A percentile compares a stretch with the other conserved stretches of the same genome.
Conservation (phyloP, 73 alveolate species). For the Tetrahymena elliotti region DNA sequence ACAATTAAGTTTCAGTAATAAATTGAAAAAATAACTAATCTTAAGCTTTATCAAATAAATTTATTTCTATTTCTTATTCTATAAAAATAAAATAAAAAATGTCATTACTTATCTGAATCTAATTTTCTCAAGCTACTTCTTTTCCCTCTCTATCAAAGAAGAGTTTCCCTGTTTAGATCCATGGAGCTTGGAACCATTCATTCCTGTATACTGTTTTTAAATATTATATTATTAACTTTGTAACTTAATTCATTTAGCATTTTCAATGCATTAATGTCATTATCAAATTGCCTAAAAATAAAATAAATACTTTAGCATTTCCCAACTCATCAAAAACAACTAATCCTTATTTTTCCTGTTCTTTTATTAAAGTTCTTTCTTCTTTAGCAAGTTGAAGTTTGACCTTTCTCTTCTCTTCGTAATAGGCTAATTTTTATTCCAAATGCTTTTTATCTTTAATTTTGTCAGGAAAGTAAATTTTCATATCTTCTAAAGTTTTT, state of each 20-base stretch:
- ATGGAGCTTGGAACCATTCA: background rate
- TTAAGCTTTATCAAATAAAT: background rate
- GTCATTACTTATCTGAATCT: background rate
- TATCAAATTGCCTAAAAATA: background rate
- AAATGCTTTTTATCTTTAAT: slow-evolving; percentile 23
- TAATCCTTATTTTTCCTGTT: background rate
- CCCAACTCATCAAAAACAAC: background rate
- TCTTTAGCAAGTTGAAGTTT: slow-evolving; percentile 14
- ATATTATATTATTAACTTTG: background rate
- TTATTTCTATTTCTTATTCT: background rate
- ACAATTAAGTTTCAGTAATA: background rate
- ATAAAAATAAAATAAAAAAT: background rate
- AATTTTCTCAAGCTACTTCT: background rate
- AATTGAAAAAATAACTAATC: background rate
- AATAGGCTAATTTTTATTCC: background rate
- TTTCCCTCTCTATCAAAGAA: background rate
- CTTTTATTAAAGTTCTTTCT: slow-evolving; percentile 24
- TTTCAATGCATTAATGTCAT: background rate
- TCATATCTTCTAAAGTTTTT: slow-evolving; percentile 29
- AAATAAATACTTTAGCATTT: background rate
- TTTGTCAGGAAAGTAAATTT: slow-evolving; percentile 16
- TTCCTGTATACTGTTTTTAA: background rate
- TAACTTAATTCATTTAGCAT: background rate
- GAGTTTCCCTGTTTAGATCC: background rate
- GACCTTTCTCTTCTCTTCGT: slow-evolving; percentile 37